Evolutionary conservation across 192 early-diverging fungal genomes (phyloP), one percentile per base, ranked within the genome.

Genomic region (Chytriomyces confervae): DNA sequence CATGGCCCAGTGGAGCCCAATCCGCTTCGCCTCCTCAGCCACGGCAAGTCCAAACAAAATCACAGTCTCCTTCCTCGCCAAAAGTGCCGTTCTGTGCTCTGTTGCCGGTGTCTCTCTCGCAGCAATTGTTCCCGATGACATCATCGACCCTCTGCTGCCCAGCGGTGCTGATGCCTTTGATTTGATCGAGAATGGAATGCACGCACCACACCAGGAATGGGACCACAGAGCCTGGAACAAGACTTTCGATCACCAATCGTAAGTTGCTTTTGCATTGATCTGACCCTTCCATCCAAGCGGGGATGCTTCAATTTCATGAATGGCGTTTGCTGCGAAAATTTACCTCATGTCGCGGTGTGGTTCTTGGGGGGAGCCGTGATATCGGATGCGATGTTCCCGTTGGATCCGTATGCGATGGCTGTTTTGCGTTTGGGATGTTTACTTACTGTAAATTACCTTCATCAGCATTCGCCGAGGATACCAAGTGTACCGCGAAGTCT

Each of bases 401-500:
- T 36, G 36, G 36, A 36, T 36, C 36, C 4, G 2, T 36, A 36
- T 36, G 36, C 36, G 36, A 36, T 36, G 36, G 36, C 0, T 36
- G 36, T 36, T 36, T 2, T 0, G 36, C 36, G 36, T 36, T 36
- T 36, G 0, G 36, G 36, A 36, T 4, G 36, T 36, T 36, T 2
- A 36, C 36, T 36, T 36, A 36, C 36, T 36, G 36, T 36, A 36
- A 36, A 36, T 36, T 36, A 36, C 36, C 36, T 2, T 36, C 36
- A 36, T 36, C 36, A 95, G 96, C 80, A 94, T 99, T 61, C 95
- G 97, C 71, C 96, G 96, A 84, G 97, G 97, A 76, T 99, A 95
- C 90, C 96, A 96, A 84, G 97, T 99, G 11, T 99, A 97, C 91
- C 94, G 93, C 88, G 97, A 99, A 80, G 94, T 99, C 72, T 99